Percentiles rank a stretch among this genome's conserved stretches.
These are phyloP conservation scores for Lactarius evosmus DNA, from an alignment of 768 basidiomycete species.

Conservation along the genomic window DNA sequence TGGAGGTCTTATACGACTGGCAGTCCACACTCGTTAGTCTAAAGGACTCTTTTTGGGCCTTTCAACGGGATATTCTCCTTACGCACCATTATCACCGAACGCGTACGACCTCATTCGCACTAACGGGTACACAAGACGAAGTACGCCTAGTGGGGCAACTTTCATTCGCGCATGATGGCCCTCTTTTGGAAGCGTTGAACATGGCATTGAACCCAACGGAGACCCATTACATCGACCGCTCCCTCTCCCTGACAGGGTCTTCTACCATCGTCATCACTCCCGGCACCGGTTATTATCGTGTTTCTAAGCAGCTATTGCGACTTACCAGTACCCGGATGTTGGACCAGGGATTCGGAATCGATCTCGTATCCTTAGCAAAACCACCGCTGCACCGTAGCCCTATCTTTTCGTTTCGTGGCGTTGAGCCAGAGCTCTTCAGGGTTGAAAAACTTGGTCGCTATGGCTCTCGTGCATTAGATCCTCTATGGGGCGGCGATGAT, in stretches of 20 bases:
- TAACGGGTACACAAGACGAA: slow-evolving; percentile 43
- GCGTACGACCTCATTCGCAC: slow-evolving; percentile 35
- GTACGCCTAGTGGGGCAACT: slow-evolving; percentile 74
- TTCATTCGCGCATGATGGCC: slow-evolving; percentile 89
- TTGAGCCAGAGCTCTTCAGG: slow-evolving; percentile 48
- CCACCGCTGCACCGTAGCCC: slow-evolving; percentile 91
- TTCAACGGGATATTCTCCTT: slow-evolving; percentile 87
- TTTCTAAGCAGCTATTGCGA: slow-evolving; percentile 84
- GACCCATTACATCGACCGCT: slow-evolving; percentile 93
- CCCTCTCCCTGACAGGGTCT: slow-evolving; percentile 82
- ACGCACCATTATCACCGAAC: slow-evolving; percentile 86
- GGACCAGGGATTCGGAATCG: slow-evolving; percentile 88
- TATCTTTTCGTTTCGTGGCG: slow-evolving; percentile 81
- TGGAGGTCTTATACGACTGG: slow-evolving; percentile 88
- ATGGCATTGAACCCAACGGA: slow-evolving; percentile 90
- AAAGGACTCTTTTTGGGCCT: slow-evolving; percentile 87
- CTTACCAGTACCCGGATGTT: slow-evolving; percentile 91
- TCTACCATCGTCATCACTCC: slow-evolving; percentile 86
- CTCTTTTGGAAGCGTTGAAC: slow-evolving; percentile 93
- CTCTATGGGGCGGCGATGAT: slow-evolving; percentile 72
- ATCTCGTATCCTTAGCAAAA: slow-evolving; percentile 86
- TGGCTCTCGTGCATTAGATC: slow-evolving; percentile 53
- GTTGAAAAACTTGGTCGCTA: slow-evolving; percentile 47
- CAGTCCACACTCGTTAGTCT: slow-evolving; percentile 79
- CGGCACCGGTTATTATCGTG: slow-evolving; percentile 90